Base-by-base conservation (phyloP, 2,329 filamentous ascomycete species). In the Fusarium penzigii region DNA sequence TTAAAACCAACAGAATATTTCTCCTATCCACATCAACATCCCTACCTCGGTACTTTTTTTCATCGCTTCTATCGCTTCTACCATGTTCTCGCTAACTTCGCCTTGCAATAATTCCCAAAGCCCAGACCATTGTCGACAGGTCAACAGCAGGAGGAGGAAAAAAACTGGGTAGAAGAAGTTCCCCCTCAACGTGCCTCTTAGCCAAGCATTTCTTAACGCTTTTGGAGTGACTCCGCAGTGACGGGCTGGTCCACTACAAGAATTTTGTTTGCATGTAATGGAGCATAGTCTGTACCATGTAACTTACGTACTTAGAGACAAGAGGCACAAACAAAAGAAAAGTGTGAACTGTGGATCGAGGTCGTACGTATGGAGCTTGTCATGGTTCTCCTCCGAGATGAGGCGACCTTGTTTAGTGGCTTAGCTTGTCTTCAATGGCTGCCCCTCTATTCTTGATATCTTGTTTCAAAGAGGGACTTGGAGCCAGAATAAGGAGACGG, bases 341-440 rank as follows among this genome's bases (percentile, higher is more conserved):
- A 25, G 20, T 25, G 20, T 25, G 20, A 14, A 36, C 32, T 36
- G 32, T 36, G 32, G 32, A 14, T 36, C 32, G 32, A 12, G 10
- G 32, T 36, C 13, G 44, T 51, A 51, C 29, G 29, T 51, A 56
- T 42, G 56, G 56, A 48, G 52, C 53, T 39, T 25, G 11, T 39
- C 17, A 54, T 40, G 53, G 53, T 42, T 34, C 29, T 46, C 40
- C 32, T 29, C 52, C 32, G 49, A 25, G 52, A 57, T 46, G 48
- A 57, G 58, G 59, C 51, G 56, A 42, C 50, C 45, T 4, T 25
- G 44, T 62, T 58, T 51, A 62, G 48, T 62, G 58, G 51, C 47
- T 49, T 56, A 20, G 42, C 9, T 29, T 36, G 32, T 36, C 38
- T 42, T 45, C 29, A 44, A 48, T 17, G 39, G 40, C 46, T 36